phyloP scores from a whole-genome alignment of 202 grass and related monocot species.

The Bolboschoenoplectus hybrid region DNA sequence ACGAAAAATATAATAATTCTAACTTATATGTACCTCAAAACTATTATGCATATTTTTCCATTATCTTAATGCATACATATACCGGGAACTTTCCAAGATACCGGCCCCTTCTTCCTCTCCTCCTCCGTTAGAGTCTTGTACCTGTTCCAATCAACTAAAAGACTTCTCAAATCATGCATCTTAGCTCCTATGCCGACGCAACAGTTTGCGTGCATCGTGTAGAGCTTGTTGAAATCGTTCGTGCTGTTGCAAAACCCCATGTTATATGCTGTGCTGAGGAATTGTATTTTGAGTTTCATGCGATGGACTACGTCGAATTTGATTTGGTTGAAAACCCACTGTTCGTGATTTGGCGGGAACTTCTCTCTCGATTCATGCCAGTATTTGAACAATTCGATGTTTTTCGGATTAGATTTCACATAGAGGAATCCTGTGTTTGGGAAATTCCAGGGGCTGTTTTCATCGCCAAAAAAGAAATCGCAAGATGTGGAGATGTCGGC shows the following conservation, averaged over 20 bases:
- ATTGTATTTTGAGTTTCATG: constrained; percentile 52
- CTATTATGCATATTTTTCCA: neutral
- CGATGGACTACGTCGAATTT: constrained; percentile 44
- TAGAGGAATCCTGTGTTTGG: constrained; percentile 77
- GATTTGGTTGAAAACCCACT: constrained; percentile 70
- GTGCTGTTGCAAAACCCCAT: constrained; percentile 66
- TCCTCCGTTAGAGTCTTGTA: constrained; percentile 45
- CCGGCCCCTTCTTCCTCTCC: constrained; percentile 38
- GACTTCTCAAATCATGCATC: constrained; percentile 59
- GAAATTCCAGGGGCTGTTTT: constrained; percentile 49
- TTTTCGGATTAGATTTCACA: constrained; percentile 51
- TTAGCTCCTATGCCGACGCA: constrained; percentile 70
- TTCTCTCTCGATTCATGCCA: constrained; percentile 44
- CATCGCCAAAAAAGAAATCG: constrained; percentile 64
- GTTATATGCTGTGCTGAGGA: constrained; percentile 55
- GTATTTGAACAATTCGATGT: constrained; percentile 48
- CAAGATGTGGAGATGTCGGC: constrained; percentile 59
- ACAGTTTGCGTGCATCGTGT: constrained; percentile 91
- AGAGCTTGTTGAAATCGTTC: constrained; percentile 61
- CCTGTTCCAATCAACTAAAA: constrained; percentile 55
- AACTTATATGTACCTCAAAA: constrained; percentile 13
- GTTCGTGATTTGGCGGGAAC: constrained; percentile 62
- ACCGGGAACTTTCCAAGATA: constrained; percentile 63
- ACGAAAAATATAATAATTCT: neutral
- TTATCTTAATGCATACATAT: constrained; percentile 63